Evolutionary conservation across 1,139 yeast genomes (phyloP), one percentile per base, ranked within the genome.

Genomic region (Scheffersomyces insectosa): DNA sequence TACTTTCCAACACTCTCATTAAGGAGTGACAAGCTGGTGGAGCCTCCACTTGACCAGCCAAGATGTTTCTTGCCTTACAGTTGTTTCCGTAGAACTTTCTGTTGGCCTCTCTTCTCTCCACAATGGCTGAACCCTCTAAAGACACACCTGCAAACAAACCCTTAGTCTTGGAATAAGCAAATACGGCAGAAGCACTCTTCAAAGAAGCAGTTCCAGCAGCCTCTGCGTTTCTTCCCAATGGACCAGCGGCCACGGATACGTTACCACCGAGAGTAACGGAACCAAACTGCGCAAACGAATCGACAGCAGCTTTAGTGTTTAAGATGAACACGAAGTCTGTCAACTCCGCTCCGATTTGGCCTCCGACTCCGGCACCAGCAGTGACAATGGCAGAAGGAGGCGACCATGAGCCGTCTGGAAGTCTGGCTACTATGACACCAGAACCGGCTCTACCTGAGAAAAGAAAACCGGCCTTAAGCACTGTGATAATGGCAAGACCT

Each of bases 351-450:
- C 99, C 99, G 53, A 93, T 81, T 69, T 90, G 95, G 35, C 99
- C 99, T 45, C 99, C 99, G 4, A 95, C 97, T 59, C 99, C 98
- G 3, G 97, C 98, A 55, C 99, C 99, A 1, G 97, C 98, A 23
- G 97, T 88, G 40, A 83, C 85, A 55, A 93, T 86, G 8, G 97
- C 99, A 3, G 96, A 85, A 1, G 99, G 99, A 1, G 98, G 95
- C n/a, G 97, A 89, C 99, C 99, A 93, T 0, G 83, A 68, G 1
- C 98, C 98, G 65, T 93, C 99, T 2, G 95, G 95, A 42, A 93
- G 75, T 49, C 98, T 75, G 5, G 98, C 97, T 27, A 93, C 95
- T 50, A 93, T 87, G 30, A 93, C 89, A 49, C 99, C 99, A 1
- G 97, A 88, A 20, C 99, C 99, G 2, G 97, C 98, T 63, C 99